phyloP scores from a whole-genome alignment of 768 basidiomycete species.

The Collybia sp. region DNA sequence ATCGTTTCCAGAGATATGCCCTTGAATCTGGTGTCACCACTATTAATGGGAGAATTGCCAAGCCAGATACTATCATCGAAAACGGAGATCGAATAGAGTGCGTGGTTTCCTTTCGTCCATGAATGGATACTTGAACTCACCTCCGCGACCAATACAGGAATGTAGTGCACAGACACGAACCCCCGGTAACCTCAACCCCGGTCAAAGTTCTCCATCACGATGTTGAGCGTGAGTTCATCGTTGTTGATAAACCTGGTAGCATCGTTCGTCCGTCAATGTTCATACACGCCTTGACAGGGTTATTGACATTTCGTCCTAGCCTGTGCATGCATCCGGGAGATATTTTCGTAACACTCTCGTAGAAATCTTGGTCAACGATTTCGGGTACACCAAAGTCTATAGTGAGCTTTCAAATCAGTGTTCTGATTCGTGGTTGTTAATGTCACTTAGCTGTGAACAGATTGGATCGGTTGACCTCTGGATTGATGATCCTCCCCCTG shows the following conservation, averaged over 20 bases:
- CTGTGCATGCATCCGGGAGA: constrained; percentile 88
- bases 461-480: constrained; percentile 90
- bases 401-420: constrained; percentile 46
- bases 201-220: constrained; percentile 80
- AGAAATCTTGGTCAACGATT: constrained; percentile 81
- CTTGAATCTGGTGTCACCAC: constrained; percentile 94
- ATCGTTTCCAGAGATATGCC: constrained; percentile 39
- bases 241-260: constrained; percentile 95
- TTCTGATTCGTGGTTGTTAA: constrained; percentile 3
- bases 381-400: constrained; percentile 76
- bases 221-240: constrained; percentile 74
- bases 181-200: constrained; percentile 83
- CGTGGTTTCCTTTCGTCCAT: constrained; percentile 19
- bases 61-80: constrained; percentile 69
- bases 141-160: constrained; percentile 52
- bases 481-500: constrained; percentile 90
- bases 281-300: constrained; percentile 7
- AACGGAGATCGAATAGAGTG: constrained; percentile 92
- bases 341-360: constrained; percentile 87
- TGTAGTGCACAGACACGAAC: constrained; percentile 94
- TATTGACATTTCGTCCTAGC: constrained; percentile 37
- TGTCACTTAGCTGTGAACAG: constrained; percentile 79
- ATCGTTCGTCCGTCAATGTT: constrained; percentile 61
- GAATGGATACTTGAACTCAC: too few relatives aligned
- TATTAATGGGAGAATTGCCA: constrained; percentile 86